These are phyloP conservation scores for Anisodus acutangulus DNA, from an alignment of 257 asterid genomes.

Conservation along the genomic window DNA sequence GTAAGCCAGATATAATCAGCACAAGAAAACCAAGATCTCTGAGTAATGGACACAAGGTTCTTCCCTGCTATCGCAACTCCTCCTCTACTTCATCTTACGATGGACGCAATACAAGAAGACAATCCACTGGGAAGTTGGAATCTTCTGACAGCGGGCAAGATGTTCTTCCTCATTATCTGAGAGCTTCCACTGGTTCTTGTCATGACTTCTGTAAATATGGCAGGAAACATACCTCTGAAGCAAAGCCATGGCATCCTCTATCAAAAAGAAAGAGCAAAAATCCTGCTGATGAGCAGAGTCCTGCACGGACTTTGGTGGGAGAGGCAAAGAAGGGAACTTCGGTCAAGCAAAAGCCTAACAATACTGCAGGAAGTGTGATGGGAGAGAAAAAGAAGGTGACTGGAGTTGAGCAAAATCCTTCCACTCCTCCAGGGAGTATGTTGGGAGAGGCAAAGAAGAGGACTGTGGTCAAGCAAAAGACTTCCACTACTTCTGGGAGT, in stretches of 20 bases:
- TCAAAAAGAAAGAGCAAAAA: constrained; percentile 45
- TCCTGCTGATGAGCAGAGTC: constrained; percentile 41
- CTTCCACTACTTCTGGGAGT: constrained; percentile 33
- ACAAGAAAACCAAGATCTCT: constrained; percentile 33
- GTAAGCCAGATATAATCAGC: constrained; percentile 23
- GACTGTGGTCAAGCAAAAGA: constrained; percentile 19
- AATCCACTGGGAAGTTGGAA: constrained; percentile 49
- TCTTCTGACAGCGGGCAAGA: constrained; percentile 40
- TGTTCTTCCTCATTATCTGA: constrained; percentile 62
- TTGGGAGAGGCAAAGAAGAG: constrained; percentile 48
- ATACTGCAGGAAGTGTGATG: constrained; percentile 34
- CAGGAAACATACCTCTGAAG: constrained; percentile 45
- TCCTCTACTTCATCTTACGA: constrained; percentile 39
- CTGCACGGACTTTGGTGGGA: constrained; percentile 38
- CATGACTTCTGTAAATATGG: constrained; percentile 90
- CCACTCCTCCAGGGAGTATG: constrained; percentile 33
- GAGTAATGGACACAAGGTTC: constrained; percentile 33
- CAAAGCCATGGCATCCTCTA: constrained; percentile 51
- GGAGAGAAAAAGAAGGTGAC: constrained; percentile 48
- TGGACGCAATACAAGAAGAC: constrained; percentile 42
- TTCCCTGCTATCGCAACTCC: constrained; percentile 36
- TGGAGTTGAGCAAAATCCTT: neutral
- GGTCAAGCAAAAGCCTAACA: constrained; percentile 15
- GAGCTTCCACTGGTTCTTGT: constrained; percentile 91
- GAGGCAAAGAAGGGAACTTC: constrained; percentile 44